Evolutionary conservation across 208 protist species (phyloP), one percentile per base, ranked within the genome.

Genomic region (Trichomonas vaginalis): DNA sequence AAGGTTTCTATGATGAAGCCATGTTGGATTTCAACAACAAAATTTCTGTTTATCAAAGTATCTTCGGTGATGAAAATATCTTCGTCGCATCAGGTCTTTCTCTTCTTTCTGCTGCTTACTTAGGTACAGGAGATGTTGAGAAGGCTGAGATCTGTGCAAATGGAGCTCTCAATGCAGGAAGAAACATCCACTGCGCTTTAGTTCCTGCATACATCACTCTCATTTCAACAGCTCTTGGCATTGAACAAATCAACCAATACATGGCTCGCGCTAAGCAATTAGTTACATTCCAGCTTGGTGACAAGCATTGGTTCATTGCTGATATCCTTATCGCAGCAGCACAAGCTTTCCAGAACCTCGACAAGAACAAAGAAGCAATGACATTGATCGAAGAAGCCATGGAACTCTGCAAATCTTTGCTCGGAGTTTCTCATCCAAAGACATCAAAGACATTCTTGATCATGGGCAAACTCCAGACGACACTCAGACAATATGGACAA

Each of bases 1-100:
- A 90, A 45, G 82, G 82, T 48, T 90, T 90, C 48, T 90, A 90
- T 48, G n/a, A 90, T 90, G 42, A 90, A n/a, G 82, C 82, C 35
- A 48, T 90, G 37, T n/a, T 90, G 12, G 3, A 27, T 23, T 48
- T 90, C 1, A 90, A 90, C 42, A 90, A 90, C 82, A 48, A 21
- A 48, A 37, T 90, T 48, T 90, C 82, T 2, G 8, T 90, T 2
- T 90, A 48, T 17, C 82, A 90, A 48, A 48, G 40, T 90, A 48
- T 90, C 23, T 90, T 45, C 48, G 82, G 82, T 35, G 82, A 90
- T n/a, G 82, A 90, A 48, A 90, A 48, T n/a, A 90, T 90, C 15
- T 90, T 90, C 42, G 82, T 90, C 15, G 42, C 42, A 48, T 48
- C 82, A 10, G 82, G 82, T 35, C 23, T 90, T 23, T 90, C 82